Evolutionary conservation across 371 early-diverging fungal species (phyloP), one percentile per base, ranked within the genome.

Genomic region (Rhizopus arrhizus): DNA sequence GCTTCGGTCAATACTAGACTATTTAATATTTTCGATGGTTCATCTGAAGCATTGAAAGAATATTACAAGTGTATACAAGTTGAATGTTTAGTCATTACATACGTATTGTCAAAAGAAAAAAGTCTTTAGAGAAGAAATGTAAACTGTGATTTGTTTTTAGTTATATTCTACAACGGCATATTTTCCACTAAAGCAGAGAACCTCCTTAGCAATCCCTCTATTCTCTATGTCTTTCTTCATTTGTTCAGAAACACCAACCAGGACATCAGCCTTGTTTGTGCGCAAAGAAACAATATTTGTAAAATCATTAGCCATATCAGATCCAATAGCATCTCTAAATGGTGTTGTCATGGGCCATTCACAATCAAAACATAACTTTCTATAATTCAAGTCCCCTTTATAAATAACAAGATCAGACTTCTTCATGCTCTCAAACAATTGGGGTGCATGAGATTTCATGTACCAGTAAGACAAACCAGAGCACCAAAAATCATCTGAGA

Each of bases 301-400:
- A 33, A 89, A 84, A 6, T 76, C 75, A 1, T 66, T 51, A 38
- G 75, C 82, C 47, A 81, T 69, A 35, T 87, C 65, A 3, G 86
- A 81, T 0, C 97, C 97, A 58, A 95, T 87, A 0, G 95, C 95
- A 9, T 85, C 83, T 32, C 52, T 67, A 66, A 98, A 95, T 3
- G 92, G 84, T 2, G 94, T 94, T 0, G 88, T 86, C 0, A 84
- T 75, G 0, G 87, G 85, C 93, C 95, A 96, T 32, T 87, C 77
- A 68, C 90, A 89, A 65, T 96, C 96, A 74, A 91, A 92, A 4
- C 91, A 87, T 15, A 95, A 77, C 69, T 98, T 98, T 59, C 98
- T 85, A 72, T 91, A 98, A 79, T 98, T 98, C 64, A 98, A 69
- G 65, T 98, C 98, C 34, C 98, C 98, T 72, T 98, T 98, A 70